Evolutionary conservation across 345 rosid genomes (phyloP).

Genomic region (Viola odorata): DNA sequence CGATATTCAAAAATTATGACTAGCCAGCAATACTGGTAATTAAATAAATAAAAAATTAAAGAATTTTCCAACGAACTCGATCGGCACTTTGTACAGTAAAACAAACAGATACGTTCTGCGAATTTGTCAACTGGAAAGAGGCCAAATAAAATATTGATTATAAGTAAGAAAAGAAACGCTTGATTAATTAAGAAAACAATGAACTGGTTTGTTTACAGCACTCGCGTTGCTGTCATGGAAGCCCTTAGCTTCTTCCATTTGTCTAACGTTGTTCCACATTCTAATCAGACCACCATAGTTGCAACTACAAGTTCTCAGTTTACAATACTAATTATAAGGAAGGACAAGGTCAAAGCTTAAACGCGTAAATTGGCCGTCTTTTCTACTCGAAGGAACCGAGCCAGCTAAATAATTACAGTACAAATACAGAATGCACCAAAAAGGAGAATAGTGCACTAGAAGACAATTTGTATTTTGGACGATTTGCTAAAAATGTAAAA

Average conservation of each 20-base stretch:
- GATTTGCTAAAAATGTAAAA: slow-evolving; percentile 7
- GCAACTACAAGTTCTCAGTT: not conserved
- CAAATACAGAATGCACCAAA: not conserved
- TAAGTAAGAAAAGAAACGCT: too few species aligned
- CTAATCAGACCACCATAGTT: not conserved
- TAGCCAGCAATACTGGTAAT: too few species aligned
- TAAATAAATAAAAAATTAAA: too few species aligned
- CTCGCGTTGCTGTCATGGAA: slow-evolving; percentile 34
- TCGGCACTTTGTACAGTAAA: too few species aligned
- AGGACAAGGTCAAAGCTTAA: slow-evolving; percentile 15
- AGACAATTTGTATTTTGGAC: slow-evolving; percentile 9
- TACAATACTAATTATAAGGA: not conserved
- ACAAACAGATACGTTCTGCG: too few species aligned
- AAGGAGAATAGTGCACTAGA: slow-evolving; percentile 3
- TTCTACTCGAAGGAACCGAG: slow-evolving; percentile 1
- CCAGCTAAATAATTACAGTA: not conserved
- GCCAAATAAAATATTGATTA: too few species aligned
- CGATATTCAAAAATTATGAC: too few species aligned
- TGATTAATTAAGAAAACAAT: too few species aligned
- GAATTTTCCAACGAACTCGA: too few species aligned
- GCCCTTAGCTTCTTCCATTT: slow-evolving; percentile 29
- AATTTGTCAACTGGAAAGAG: too few species aligned
- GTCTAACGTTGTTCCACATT: slow-evolving; percentile 17
- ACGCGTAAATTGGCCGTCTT: slow-evolving; percentile 31
- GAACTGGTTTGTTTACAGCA: not conserved